These are phyloP conservation scores for Aspergillus saccharolyticus DNA, from an alignment of 495 filamentous ascomycete species.

Conservation along the genomic window DNA sequence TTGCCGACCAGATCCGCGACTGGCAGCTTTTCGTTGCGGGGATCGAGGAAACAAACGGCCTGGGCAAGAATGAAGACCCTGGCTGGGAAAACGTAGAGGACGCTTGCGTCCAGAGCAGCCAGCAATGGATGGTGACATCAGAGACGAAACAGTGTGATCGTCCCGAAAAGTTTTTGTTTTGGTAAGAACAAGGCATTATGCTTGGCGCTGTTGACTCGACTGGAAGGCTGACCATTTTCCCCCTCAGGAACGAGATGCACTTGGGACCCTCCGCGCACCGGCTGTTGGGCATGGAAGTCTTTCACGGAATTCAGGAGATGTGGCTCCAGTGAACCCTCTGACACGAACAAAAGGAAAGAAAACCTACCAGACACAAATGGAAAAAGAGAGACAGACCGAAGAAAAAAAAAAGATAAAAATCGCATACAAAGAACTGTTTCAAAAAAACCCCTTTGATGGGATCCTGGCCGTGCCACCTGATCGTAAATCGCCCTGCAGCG, in stretches of 20 bases:
- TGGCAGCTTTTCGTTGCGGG: constrained; percentile 40
- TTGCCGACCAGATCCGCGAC: constrained; percentile 46
- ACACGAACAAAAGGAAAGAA: constrained; percentile 1
- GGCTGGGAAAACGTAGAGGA: constrained; percentile 39
- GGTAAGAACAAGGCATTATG: constrained; percentile 30
- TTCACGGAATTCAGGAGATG: constrained; percentile 39
- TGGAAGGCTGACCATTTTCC: constrained; percentile 11
- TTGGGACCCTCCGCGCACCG: constrained; percentile 46
- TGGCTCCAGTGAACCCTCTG: constrained; percentile 21
- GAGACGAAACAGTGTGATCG: constrained; percentile 36
- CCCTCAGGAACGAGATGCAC: constrained; percentile 48
- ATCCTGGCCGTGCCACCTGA: neutral
- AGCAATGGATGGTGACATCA: constrained; percentile 34
- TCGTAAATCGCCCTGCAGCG: constrained; percentile 7
- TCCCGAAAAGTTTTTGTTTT: constrained; percentile 49
- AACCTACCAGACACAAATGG: neutral
- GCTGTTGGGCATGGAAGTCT: constrained; percentile 43
- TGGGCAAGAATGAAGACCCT: constrained; percentile 34
- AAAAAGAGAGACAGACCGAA: neutral
- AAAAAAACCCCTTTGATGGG: constrained; percentile 4
- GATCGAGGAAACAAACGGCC: constrained; percentile 39
- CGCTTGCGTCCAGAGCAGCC: constrained; percentile 30
- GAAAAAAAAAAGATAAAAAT: neutral
- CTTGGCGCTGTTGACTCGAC: constrained; percentile 3
- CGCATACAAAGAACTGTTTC: neutral